Base-by-base conservation (phyloP, 1,284 basidiomycete genomes). In the Malassezia arunalokei region DNA sequence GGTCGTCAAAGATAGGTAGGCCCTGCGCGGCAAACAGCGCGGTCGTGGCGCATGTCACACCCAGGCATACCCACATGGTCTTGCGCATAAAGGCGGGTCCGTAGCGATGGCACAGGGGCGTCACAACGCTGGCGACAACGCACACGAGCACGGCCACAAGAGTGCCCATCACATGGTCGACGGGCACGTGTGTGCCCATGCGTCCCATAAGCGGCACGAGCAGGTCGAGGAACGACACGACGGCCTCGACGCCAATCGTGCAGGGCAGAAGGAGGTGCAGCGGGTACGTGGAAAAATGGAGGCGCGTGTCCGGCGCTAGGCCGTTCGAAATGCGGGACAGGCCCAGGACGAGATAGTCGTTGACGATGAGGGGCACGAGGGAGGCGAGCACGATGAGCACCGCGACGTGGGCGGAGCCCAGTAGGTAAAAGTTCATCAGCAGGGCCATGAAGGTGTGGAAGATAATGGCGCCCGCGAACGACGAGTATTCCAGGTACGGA, bases 151-250 rank as follows among this genome's bases (percentile, higher is more conserved):
- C 57, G 8, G 64, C 60, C 20, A 67, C 66, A 31, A 76, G 64
- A 9, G 82, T 82, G 0, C 87, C 90, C 44, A 96, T 86, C 68
- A 96, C 85, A 67, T 86, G 81, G 65, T 98, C 92, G 1, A 83
- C 83, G 0, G 91, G 55, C 3, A 55, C 59, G 39, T 63, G 62
- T 62, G 60, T 65, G 20, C 74, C 74, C 62, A 69, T 68, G 60
- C 76, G 47, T 68, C 83, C 73, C 56, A 88, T 86, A 61, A 96
- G 75, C 1, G 92, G 92, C 0, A 94, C 88, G 66, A 98, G 94
- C 14, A 96, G 84, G 57, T 92, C 65, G 9, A 90, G 69, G 5
- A 86, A 82, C 2, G 80, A 80, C 37, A 81, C 77, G 47, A 85
- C 75, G 20, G 87, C 76, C 69, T 91, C 81, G 0, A 81, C 77